Evolutionary conservation across 495 filamentous ascomycete genomes (phyloP), one percentile per base, ranked within the genome.

Genomic region (Penicillium ochrochloron): DNA sequence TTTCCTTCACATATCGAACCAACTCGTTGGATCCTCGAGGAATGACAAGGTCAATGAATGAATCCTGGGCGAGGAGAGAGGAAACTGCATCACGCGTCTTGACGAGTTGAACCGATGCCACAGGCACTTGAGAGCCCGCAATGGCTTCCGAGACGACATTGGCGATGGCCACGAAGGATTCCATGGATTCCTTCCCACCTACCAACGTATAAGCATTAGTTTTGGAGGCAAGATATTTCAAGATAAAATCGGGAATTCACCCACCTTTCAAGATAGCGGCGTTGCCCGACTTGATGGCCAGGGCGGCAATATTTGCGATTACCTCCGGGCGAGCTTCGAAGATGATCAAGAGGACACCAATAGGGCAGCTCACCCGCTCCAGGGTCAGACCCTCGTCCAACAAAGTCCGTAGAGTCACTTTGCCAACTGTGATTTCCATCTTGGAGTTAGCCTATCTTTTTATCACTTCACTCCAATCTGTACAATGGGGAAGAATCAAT

Each of bases 271-370:
- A 79, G 63, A 99, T 98, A 60, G 94, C 95, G 29, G 95, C 90
- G 80, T 99, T 99, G 60, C 93, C 95, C 17, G 95, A 97, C 75
- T 99, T 99, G 66, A 99, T 89, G 12, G 96, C 93, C 39, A 99
- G 83, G n/a, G 96, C 90, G 59, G 94, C 92, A 64, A 99, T 98
- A 71, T 99, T 99, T 48, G 96, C 95, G 74, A 99, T 99, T 60
- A 99, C 96, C 75, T 99, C 95, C 10, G 95, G 95, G 33, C 95
- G 90, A 25, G 96, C 96, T 78, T 99, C 95, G 70, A 99, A 99
- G 63, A 99, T 98, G 67, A 98, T 96, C 54, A 99, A 83, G 27
- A 99, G 85, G 23, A 97, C 94, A 53, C 95, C 95, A 66, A 99
- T 98, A 2, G 95, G 95, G 70, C 92, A 97, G 31, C 92, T 91